These are phyloP conservation scores for Rhodocollybia butyracea DNA, from an alignment of 768 basidiomycete species.

Conservation along the genomic window DNA sequence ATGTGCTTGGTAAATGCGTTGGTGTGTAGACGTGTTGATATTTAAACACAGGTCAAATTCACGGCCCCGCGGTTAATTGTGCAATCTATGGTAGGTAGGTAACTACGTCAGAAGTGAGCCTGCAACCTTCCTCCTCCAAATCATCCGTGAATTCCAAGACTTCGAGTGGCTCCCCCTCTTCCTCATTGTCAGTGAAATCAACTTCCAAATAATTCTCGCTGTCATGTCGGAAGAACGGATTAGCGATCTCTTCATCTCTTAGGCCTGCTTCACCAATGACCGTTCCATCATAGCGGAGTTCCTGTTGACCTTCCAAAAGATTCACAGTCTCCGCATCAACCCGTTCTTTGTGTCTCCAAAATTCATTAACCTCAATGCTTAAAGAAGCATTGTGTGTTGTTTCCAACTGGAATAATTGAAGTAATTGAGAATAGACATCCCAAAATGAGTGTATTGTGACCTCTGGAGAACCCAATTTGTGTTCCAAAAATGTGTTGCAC, in stretches of 20 bases:
- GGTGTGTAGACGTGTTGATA: no score
- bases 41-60: no score
- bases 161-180: background rate
- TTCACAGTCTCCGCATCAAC: background rate
- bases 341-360: background rate
- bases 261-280: background rate
- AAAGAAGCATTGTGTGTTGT: background rate
- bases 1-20: no score
- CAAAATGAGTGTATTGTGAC: background rate
- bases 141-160: background rate
- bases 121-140: background rate
- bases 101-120: no score
- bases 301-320: background rate
- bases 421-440: background rate
- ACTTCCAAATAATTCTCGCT: background rate
- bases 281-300: background rate
- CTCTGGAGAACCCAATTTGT: background rate
- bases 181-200: background rate
- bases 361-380: background rate
- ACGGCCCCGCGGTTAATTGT: no score
- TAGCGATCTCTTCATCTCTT: background rate
- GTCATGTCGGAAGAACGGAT: background rate
- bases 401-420: background rate
- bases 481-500: background rate
- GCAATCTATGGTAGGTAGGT: no score